Percentiles rank a stretch among this genome's conserved stretches.
phyloP scores from a whole-genome alignment of 352 stramenopile genomes.

The Phytophthora cactorum region DNA sequence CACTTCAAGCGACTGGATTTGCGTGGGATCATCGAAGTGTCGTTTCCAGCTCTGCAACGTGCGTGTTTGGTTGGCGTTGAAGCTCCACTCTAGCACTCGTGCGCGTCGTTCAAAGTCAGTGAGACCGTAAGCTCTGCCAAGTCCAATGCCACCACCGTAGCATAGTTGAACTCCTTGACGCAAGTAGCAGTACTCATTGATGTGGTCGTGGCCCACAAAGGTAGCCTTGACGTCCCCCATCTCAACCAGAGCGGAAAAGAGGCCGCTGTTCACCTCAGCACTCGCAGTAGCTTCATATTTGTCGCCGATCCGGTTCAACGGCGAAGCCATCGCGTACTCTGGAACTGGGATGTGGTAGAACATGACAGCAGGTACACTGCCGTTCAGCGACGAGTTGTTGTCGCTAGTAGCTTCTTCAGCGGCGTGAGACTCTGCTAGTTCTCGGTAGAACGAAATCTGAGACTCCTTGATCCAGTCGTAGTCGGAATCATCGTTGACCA shows the following conservation, averaged over 20 bases:
- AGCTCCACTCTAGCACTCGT: constrained; percentile 54
- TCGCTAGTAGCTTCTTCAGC: constrained; percentile 4
- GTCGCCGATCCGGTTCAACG: constrained; percentile 26
- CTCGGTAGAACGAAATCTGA: constrained; percentile 52
- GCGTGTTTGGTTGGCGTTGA: constrained; percentile 42
- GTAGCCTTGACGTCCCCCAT: constrained; percentile 62
- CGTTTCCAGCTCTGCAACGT: constrained; percentile 56
- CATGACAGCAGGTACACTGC: constrained; percentile 48
- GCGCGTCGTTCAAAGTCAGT: constrained; percentile 38
- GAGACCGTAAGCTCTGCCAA: constrained; percentile 43
- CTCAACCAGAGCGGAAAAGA: constrained; percentile 54
- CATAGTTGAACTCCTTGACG: constrained; percentile 57
- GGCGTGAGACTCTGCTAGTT: constrained; percentile 36
- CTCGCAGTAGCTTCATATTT: constrained; percentile 39
- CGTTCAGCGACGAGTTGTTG: constrained; percentile 17
- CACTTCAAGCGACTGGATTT: constrained; percentile 42
- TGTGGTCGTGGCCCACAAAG: constrained; percentile 67
- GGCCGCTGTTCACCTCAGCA: constrained; percentile 35
- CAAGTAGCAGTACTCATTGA: constrained; percentile 67
- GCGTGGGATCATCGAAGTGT: constrained; percentile 35
- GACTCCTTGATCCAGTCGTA: constrained; percentile 61
- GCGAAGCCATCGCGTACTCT: constrained; percentile 48
- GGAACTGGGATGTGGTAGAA: constrained; percentile 72
- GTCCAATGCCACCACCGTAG: constrained; percentile 59
- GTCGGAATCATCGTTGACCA: constrained; percentile 27